Base-by-base conservation (phyloP, 2,329 filamentous ascomycete species). In the Chaetomiaceae sp. region DNA sequence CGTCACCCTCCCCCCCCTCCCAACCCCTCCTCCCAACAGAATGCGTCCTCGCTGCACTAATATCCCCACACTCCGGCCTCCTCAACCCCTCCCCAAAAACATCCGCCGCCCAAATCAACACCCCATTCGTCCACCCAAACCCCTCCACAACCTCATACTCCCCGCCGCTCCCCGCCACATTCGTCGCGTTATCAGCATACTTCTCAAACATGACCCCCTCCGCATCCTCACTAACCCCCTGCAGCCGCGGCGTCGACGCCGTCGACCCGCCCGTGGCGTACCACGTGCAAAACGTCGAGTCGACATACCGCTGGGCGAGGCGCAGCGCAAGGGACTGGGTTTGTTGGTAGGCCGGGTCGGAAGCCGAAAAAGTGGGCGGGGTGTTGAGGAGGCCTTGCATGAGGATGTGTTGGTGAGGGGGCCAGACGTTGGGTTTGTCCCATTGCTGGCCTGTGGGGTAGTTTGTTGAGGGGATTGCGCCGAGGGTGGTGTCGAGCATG, bases 391-490 rank as follows among this genome's bases (percentile, higher is more conserved):
- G 71, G 6, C 80, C 81, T 34, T 79, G 63, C 69, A 85, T 85
- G 21, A 85, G 69, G 38, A 82, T 72, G 65, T 86, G 80, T 69
- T 82, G 78, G 44, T 85, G 72, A 3, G 82, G 82, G 10, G 83
- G 83, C 83, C 83, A 87, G 21, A 86, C 83, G 59, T 82, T 86
- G 0, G 82, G 82, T 63, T 85, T 76, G 49, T 87, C 83, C 83
- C 83, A 87, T 62, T 86, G 83, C 70, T 86, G 77, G 13, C 77
- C 78, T 0, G 82, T 80, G 40, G 65, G 60, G 50, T 81, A 68
- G 60, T 85, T 86, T 4, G 81, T 84, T 0, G 83, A 79, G 2
- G 82, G 73, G 39, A 86, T 78, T 31, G 76, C 82, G 31, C 83
- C 83, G 0, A 66, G 64, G 12, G 74, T 73, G 25, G 66, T 63